Percentiles rank a stretch among this genome's conserved stretches.
These are phyloP conservation scores for Hygrocybe coccinea DNA, from an alignment of 768 basidiomycete genomes.

Conservation along the genomic window DNA sequence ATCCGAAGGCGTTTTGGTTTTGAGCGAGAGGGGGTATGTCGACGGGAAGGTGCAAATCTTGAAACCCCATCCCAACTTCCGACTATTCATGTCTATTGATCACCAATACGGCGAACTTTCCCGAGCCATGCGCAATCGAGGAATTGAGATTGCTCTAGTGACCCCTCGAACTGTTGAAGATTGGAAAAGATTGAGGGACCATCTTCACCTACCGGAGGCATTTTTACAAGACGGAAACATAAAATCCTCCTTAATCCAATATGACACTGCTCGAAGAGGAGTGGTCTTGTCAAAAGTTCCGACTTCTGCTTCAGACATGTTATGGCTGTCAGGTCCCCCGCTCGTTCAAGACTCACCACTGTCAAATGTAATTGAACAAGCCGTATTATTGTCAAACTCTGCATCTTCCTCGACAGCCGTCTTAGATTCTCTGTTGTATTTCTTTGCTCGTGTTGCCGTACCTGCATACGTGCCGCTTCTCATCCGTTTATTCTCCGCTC, in stretches of 20 bases:
- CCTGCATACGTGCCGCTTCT: constrained; percentile 30
- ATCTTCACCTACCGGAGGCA: constrained; percentile 44
- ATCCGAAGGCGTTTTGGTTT: constrained; percentile 68
- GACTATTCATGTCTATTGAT: constrained; percentile 91
- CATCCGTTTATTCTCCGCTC: constrained; percentile 23
- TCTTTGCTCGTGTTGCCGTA: constrained; percentile 34
- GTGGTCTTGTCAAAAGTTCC: constrained; percentile 8
- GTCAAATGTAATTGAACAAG: constrained; percentile 39
- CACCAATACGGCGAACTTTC: constrained; percentile 90
- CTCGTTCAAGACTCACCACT: constrained; percentile 48
- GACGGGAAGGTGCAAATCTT: constrained; percentile 70
- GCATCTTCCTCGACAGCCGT: constrained; percentile 8
- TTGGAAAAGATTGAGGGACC: constrained; percentile 39
- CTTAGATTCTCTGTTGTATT: constrained; percentile 28
- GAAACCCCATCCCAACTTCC: constrained; percentile 81
- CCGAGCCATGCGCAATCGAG: constrained; percentile 96
- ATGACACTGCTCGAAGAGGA: constrained; percentile 38
- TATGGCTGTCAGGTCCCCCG: constrained; percentile 35
- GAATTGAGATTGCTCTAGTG: constrained; percentile 71
- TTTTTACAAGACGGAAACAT: constrained; percentile 1
- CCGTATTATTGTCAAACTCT: constrained; percentile 29
- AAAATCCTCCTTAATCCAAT: constrained; percentile 19
- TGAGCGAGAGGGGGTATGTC: constrained; percentile 86
- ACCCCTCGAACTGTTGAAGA: constrained; percentile 45
- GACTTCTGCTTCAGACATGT: constrained; percentile 3